Percentiles rank a stretch among this genome's conserved stretches.
Evolutionary conservation across 164 flowering plant genomes (phyloP).

Genomic region (Paratinospora sagittata): DNA sequence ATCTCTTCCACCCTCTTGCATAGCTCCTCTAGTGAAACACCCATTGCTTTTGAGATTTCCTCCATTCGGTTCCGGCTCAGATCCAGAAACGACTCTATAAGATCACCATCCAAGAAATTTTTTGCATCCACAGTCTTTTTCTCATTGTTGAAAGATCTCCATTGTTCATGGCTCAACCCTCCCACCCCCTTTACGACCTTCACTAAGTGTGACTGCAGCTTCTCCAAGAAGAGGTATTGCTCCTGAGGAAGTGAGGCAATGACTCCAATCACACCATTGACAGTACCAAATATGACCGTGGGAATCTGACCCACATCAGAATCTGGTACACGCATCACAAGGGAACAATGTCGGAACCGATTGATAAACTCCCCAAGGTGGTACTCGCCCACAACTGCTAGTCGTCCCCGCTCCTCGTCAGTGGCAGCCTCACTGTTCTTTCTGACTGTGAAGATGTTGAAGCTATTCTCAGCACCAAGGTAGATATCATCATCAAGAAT

Average conservation of each 20-base stretch:
- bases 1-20: conserved; percentile 92
- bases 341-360: conserved; percentile 86
- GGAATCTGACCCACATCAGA: conserved; percentile 94
- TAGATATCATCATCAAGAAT: conserved; percentile 89
- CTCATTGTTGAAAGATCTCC: conserved; percentile 91
- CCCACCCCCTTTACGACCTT: conserved; percentile 93
- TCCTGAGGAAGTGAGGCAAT: conserved; percentile 87
- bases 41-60: conserved; percentile 68
- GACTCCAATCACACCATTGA: conserved; percentile 87
- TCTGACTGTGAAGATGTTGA: conserved; percentile 78
- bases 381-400: conserved; percentile 89
- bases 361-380: conserved; percentile 95
- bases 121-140: conserved; percentile 76
- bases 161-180: conserved; percentile 92
- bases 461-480: conserved; percentile 90
- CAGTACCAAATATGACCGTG: conserved; percentile 80
- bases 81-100: conserved; percentile 94
- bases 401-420: conserved; percentile 89
- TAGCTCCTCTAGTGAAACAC: conserved; percentile 80
- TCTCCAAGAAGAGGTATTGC: conserved; percentile 73
- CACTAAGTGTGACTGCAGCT: conserved; percentile 71
- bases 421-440: conserved; percentile 97
- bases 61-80: conserved; percentile 79
- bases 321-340: conserved; percentile 92
- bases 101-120: conserved; percentile 88